Evolutionary conservation across 176 grass and related monocot species (phyloP), one percentile per base, ranked within the genome.

Genomic region (Miscanthus lutarioriparius): DNA sequence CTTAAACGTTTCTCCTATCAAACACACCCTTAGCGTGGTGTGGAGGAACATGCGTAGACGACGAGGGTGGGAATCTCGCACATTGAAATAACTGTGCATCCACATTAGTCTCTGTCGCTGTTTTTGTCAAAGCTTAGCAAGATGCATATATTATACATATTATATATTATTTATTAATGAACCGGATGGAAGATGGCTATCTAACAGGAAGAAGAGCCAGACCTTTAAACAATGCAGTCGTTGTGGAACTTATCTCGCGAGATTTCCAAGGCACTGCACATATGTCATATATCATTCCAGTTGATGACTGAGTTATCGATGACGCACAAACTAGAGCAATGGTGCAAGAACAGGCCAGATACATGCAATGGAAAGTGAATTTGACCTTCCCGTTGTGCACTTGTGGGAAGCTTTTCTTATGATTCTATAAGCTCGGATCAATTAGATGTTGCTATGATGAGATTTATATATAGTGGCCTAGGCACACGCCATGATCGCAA

Each of bases 361-460:
- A 58, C 15, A 19, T 23, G 44, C 82, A 65, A 38, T 20, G 12
- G 23, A 19, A 27, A 44, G 64, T 69, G 35, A 0, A 78, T 61
- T 69, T 62, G 65, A 85, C 64, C 37, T 75, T 32, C 10, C 32
- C 35, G 33, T 77, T 85, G 47, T 62, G 64, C 65, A 79, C 37
- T 36, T 16, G 28, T 8, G 10, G 7, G 8, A 38, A 39, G 10
- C 10, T 37, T 75, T 38, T 67, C 30, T 53, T 66, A 28, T 66
- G 61, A 40, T 54, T 38, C 61, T 36, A 54, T 20, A n/a, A 30
- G 44, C 5, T 27, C 2, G 27, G 39, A 48, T 36, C 47, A 17
- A 28, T 7, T 11, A 74, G 68, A 20, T 30, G 38, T 44, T 8
- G 7, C 27, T 30, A 22, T 47, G 25, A 7, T 37, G 36, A 37